A percentile compares a stretch with the other conserved stretches of the same genome.
Conservation (phyloP, 352 stramenopile species). For the Pythium coloratum region DNA sequence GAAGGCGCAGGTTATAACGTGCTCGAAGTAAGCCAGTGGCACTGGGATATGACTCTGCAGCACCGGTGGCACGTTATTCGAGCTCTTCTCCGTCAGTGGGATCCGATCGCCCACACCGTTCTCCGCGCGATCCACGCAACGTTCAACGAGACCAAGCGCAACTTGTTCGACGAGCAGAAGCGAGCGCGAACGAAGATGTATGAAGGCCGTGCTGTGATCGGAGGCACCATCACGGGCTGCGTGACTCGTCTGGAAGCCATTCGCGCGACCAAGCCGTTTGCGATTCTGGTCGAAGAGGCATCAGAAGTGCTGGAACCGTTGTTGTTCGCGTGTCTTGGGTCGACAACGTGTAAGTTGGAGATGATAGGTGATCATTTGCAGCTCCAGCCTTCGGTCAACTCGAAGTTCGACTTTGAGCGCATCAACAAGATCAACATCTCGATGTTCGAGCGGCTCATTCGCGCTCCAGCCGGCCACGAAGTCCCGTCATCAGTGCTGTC, state of each 20-base stretch:
- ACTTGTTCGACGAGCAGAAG: constrained; percentile 62
- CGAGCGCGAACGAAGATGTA: constrained; percentile 72
- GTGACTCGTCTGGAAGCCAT: constrained; percentile 83
- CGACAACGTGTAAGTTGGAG: constrained; percentile 83
- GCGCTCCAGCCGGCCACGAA: constrained; percentile 51
- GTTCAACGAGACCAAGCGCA: constrained; percentile 40
- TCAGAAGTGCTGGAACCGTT: constrained; percentile 87
- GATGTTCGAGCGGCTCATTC: constrained; percentile 89
- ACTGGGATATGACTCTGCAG: constrained; percentile 68
- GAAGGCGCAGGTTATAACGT: not conserved
- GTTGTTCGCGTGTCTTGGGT: constrained; percentile 82
- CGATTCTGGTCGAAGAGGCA: constrained; percentile 86
- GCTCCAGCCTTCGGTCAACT: constrained; percentile 82
- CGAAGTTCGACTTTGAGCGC: constrained; percentile 79
- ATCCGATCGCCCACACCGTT: constrained; percentile 24
- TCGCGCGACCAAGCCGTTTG: constrained; percentile 81
- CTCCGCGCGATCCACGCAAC: constrained; percentile 29
- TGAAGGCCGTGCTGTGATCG: constrained; percentile 84
- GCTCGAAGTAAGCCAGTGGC: constrained; percentile 44
- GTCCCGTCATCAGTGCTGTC: constrained; percentile 81
- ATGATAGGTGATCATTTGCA: constrained; percentile 91
- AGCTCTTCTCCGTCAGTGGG: constrained; percentile 34
- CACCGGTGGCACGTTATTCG: constrained; percentile 52
- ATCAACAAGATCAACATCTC: constrained; percentile 89
- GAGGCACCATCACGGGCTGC: constrained; percentile 86